A percentile compares a stretch with the other conserved stretches of the same genome.
phyloP scores from a whole-genome alignment of 495 filamentous ascomycete genomes.

The Alectoria sarmentosa region DNA sequence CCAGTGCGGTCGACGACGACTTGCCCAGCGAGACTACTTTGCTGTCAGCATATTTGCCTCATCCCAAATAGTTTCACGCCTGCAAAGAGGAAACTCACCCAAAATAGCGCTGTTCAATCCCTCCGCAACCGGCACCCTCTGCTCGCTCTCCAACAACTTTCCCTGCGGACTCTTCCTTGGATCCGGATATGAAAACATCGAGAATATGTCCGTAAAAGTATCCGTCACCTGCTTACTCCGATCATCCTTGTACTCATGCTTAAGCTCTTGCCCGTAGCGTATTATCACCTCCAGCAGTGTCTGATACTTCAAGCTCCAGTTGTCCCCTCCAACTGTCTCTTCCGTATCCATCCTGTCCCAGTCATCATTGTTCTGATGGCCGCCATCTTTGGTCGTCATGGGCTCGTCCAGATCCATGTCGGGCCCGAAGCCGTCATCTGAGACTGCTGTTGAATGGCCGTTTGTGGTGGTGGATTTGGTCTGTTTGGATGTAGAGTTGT shows the following conservation, averaged over 20 bases:
- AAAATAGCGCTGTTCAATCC: constrained; percentile 92
- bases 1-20: constrained; percentile 78
- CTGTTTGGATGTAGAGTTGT: constrained; percentile 34
- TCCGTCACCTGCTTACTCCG: constrained; percentile 58
- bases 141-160: constrained; percentile 69
- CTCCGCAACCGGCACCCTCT: constrained; percentile 77
- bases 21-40: constrained; percentile 76
- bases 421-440: constrained; percentile 52
- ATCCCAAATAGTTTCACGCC: neutral
- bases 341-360: constrained; percentile 51
- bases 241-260: constrained; percentile 67
- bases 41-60: constrained; percentile 22
- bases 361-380: constrained; percentile 27
- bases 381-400: constrained; percentile 37
- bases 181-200: constrained; percentile 79
- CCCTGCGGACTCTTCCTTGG: constrained; percentile 65
- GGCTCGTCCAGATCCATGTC: constrained; percentile 79
- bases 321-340: constrained; percentile 29
- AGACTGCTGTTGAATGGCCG: constrained; percentile 27
- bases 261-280: constrained; percentile 72
- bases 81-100: constrained; percentile 46
- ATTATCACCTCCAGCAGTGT: constrained; percentile 62
- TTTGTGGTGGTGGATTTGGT: constrained; percentile 33
- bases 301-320: constrained; percentile 39
- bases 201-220: constrained; percentile 77